Conservation (phyloP, 2,329 filamentous ascomycete species). For the Hyphodiscus sp. region DNA sequence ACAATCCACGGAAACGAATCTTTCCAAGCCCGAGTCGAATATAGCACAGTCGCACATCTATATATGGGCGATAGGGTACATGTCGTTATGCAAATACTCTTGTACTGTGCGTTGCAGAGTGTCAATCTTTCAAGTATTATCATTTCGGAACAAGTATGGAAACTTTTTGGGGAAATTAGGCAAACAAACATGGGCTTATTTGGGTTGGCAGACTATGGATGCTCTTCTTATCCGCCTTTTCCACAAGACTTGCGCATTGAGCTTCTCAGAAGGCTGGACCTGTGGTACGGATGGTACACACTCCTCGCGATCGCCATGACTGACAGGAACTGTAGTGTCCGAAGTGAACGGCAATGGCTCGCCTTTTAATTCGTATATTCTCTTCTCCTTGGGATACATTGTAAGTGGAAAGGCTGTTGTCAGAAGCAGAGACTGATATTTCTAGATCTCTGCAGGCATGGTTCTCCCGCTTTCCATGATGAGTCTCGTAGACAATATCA, state of each 20-base stretch:
- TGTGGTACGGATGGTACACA: neutral
- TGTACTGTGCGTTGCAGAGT: conserved; percentile 4
- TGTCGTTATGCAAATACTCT: conserved; percentile 2
- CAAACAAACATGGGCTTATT: neutral
- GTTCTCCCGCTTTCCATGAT: conserved; percentile 5
- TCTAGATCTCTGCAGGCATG: conserved; percentile 1
- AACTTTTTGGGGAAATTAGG: neutral
- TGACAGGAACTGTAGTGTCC: neutral
- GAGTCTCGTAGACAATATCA: conserved; percentile 5
- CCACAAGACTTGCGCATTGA: conserved; percentile 4
- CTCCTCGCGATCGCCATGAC: neutral
- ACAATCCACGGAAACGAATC: conserved; percentile 43
- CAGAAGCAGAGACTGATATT: neutral
- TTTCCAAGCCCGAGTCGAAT: neutral
- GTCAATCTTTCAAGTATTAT: conserved; percentile 7
- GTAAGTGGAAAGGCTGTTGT: neutral
- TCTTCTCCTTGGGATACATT: neutral
- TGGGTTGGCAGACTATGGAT: conserved; percentile 1
- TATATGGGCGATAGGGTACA: conserved; percentile 1
- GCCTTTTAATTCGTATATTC: neutral
- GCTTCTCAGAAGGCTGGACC: conserved; percentile 1
- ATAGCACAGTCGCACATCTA: conserved; percentile 1
- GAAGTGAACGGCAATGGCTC: neutral
- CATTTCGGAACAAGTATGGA: conserved; percentile 4
- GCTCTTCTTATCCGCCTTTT: conserved; percentile 1